Percentiles rank a stretch among this genome's conserved stretches.
These are phyloP conservation scores for Apiospora malaysiana DNA, from an alignment of 2,329 filamentous ascomycete genomes.

Conservation along the genomic window DNA sequence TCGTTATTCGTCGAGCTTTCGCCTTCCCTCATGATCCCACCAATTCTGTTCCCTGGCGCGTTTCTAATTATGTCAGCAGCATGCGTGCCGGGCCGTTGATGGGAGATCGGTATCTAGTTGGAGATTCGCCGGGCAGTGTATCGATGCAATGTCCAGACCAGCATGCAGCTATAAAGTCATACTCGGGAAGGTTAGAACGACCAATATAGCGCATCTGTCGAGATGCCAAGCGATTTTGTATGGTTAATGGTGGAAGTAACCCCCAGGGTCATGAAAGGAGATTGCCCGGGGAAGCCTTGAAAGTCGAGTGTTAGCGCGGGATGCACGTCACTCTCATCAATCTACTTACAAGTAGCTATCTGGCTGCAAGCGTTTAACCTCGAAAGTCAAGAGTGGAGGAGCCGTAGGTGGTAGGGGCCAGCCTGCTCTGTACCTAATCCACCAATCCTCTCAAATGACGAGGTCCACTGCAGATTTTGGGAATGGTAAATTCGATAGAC, in stretches of 20 bases:
- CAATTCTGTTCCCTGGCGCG: background rate
- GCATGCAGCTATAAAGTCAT: background rate
- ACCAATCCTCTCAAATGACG: background rate
- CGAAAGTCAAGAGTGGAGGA: conserved; percentile 13
- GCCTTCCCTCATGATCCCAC: conserved; percentile 20
- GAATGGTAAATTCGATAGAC: conserved; percentile 3
- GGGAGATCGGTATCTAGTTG: conserved; percentile 5
- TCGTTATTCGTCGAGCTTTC: conserved; percentile 5
- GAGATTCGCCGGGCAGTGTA: background rate
- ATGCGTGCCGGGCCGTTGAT: background rate
- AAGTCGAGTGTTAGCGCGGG: conserved; percentile 4
- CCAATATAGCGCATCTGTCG: background rate
- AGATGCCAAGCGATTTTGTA: conserved; percentile 6
- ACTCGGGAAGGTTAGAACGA: background rate
- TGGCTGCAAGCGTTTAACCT: background rate
- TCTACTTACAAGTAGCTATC: background rate
- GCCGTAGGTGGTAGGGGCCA: background rate
- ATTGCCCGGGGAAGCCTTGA: conserved; percentile 15
- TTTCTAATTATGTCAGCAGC: conserved; percentile 10
- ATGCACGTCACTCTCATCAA: conserved; percentile 16
- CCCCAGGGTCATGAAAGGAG: conserved; percentile 14
- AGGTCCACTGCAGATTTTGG: background rate
- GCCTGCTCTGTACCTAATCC: background rate
- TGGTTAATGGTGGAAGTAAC: conserved; percentile 16
- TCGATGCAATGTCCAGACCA: conserved; percentile 2